Conservation (phyloP, 305 asterid genomes). For the Euphrasia arctica region DNA sequence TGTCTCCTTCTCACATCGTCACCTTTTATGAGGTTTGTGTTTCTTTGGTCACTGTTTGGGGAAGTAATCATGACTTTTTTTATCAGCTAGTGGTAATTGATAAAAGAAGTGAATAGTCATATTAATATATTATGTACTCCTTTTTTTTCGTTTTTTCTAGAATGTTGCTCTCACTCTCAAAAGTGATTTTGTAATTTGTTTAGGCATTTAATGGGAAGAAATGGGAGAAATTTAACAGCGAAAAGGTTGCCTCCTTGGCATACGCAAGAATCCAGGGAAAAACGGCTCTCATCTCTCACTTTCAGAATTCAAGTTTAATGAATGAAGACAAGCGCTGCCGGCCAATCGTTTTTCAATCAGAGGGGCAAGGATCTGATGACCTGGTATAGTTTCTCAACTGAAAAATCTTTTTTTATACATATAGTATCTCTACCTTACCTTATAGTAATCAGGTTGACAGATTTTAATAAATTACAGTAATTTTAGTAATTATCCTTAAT, state of each 20-base stretch:
- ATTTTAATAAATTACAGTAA: background rate
- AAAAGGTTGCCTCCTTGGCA: constrained; percentile 93
- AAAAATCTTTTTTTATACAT: background rate
- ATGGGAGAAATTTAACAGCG: constrained; percentile 98
- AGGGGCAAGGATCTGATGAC: constrained; percentile 58
- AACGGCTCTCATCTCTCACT: constrained; percentile 72
- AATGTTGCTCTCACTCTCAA: too few relatives aligned
- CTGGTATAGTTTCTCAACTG: constrained; percentile 40
- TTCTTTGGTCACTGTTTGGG: constrained; percentile 8
- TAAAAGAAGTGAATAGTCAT: too few relatives aligned
- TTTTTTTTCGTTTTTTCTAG: too few relatives aligned
- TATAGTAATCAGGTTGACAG: background rate
- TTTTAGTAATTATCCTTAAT: too few relatives aligned
- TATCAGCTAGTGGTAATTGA: too few relatives aligned
- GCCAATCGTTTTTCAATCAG: constrained; percentile 79
- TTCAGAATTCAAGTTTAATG: constrained; percentile 97
- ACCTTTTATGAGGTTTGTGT: constrained; percentile 79
- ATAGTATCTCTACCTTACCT: background rate
- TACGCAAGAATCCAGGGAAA: constrained; percentile 98
- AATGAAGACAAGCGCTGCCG: constrained; percentile 94
- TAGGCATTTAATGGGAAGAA: constrained; percentile 95
- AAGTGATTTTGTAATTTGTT: constrained; percentile 4
- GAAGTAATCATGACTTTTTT: too few relatives aligned
- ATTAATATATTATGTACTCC: too few relatives aligned
- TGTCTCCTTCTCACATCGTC: constrained; percentile 72